A percentile compares a stretch with the other conserved stretches of the same genome.
phyloP scores from a whole-genome alignment of 805 yeast species.

The Wickerhamiella musiphila region DNA sequence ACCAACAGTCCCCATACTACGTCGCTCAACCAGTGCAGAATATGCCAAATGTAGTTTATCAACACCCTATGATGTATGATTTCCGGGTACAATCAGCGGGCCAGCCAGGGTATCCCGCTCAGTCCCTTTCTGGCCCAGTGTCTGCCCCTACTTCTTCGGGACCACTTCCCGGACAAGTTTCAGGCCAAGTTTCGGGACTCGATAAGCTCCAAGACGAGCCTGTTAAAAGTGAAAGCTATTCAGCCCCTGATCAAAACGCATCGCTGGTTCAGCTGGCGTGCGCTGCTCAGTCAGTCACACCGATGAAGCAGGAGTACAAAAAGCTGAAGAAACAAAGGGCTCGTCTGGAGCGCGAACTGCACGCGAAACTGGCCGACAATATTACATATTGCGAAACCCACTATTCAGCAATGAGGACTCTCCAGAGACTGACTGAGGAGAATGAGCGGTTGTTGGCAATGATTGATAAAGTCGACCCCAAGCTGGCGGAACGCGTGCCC shows the following conservation, averaged over 20 bases:
- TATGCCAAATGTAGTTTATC: neutral
- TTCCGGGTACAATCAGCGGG: neutral
- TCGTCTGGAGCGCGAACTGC: conserved; percentile 1
- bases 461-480: neutral
- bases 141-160: neutral
- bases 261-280: neutral
- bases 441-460: neutral
- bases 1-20: neutral
- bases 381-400: neutral
- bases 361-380: neutral
- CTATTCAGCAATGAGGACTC: neutral
- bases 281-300: neutral
- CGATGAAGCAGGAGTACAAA: neutral
- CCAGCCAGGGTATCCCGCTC: neutral
- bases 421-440: neutral
- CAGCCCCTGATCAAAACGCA: neutral
- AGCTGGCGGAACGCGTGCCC: neutral
- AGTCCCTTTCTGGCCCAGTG: neutral
- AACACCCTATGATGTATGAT: neutral
- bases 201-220: neutral
- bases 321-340: conserved; percentile 1
- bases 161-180: neutral
- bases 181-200: neutral
- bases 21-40: neutral
- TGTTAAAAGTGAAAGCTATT: neutral